These are phyloP conservation scores for Grigorovia jiainica DNA, from an alignment of 805 yeast species.

Conservation along the genomic window DNA sequence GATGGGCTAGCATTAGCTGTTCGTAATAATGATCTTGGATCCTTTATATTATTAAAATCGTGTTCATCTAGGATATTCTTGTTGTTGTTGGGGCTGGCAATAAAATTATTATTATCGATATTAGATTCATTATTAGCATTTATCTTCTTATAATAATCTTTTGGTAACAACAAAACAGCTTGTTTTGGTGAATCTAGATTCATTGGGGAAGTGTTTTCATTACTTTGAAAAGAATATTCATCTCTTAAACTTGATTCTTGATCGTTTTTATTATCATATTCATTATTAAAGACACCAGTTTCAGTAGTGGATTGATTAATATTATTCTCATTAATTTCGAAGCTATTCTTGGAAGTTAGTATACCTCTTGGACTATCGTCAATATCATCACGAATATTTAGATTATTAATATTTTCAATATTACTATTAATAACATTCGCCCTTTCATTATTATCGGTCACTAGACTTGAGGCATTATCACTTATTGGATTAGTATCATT, in stretches of 20 bases:
- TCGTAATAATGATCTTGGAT: background rate
- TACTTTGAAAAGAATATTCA: constrained; percentile 3
- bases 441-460: background rate
- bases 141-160: constrained; percentile 15
- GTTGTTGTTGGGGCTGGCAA: too few species aligned
- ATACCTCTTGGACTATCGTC: background rate
- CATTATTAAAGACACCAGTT: too few species aligned
- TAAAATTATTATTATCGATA: background rate
- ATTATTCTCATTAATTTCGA: too few species aligned
- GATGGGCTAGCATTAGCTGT: background rate
- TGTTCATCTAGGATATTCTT: background rate
- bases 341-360: background rate
- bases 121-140: constrained; percentile 1
- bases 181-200: constrained; percentile 14
- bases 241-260: background rate
- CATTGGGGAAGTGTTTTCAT: constrained; percentile 12
- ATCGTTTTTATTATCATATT: background rate
- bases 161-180: constrained; percentile 24
- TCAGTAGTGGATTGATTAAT: too few species aligned
- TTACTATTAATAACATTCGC: constrained; percentile 1
- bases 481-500: background rate
- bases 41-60: background rate
- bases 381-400: constrained; percentile 5
- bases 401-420: constrained; percentile 18
- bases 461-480: background rate